Evolutionary conservation across 805 yeast genomes (phyloP).

Genomic region (Pichia gijzeniarum): DNA sequence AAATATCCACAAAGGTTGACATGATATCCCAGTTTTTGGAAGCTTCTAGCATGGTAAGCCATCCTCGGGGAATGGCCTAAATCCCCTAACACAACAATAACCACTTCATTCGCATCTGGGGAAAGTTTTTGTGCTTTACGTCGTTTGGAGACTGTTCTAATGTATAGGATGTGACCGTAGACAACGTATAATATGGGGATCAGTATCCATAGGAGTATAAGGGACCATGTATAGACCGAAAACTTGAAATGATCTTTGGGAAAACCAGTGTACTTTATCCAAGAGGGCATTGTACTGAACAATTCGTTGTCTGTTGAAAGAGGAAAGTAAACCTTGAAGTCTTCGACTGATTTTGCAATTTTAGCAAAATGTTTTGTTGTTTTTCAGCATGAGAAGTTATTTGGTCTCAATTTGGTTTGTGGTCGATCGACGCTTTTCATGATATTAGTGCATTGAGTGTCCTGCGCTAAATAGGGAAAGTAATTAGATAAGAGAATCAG

Average conservation of each 20-base stretch:
- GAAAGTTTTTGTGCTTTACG: conserved; percentile 10
- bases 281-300: conserved; percentile 6
- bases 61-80: conserved; percentile 93
- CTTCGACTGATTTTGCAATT: too few species aligned
- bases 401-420: too few species aligned
- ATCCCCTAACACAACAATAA: conserved; percentile 85
- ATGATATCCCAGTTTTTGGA: conserved; percentile 58
- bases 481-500: too few species aligned
- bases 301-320: background rate
- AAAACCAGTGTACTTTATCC: conserved; percentile 22
- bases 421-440: too few species aligned
- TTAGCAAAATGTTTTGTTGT: too few species aligned
- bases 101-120: conserved; percentile 43
- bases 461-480: too few species aligned
- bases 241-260: conserved; percentile 22
- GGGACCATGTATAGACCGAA: conserved; percentile 37
- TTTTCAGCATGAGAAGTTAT: too few species aligned
- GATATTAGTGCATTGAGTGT: too few species aligned
- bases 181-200: conserved; percentile 40
- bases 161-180: conserved; percentile 33
- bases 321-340: too few species aligned
- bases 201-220: conserved; percentile 40
- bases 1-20: conserved; percentile 85
- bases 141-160: conserved; percentile 11
- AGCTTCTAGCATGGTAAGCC: conserved; percentile 80